Base-by-base conservation (phyloP, 2,329 filamentous ascomycete species). In the Aspergillus sergii region DNA sequence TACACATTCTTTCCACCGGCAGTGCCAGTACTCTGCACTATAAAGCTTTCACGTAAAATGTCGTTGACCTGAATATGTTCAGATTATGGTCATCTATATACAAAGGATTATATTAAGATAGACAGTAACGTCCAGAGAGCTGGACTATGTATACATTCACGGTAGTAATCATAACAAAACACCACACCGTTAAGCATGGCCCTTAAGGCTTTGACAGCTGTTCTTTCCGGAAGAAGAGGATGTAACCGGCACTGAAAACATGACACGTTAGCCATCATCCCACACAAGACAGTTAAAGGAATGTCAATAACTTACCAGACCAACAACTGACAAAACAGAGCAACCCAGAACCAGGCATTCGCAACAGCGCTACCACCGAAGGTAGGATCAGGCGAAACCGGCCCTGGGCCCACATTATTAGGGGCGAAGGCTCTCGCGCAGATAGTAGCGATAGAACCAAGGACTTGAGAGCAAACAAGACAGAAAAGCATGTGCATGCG, bases 401-500 rank as follows among this genome's bases (percentile, higher is more conserved):
- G 78, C 1, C 87, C 86, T 1, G 88, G 88, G 0, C 88, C 88
- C 28, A 86, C 80, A 10, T 81, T 83, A 73, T 89, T 85, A 0
- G 88, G 88, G 9, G 86, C 86, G 58, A 84, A 85, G 3, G 85
- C 86, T 58, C 88, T 76, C 1, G 86, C 88, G 34, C 86, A 80
- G 41, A 90, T 90, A 1, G 88, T 90, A 2, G 85, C 86, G 6
- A 86, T 74, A 6, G 84, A 86, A 16, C 88, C 88, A 23, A 90
- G 72, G 11, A 89, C 82, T 74, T 91, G 88, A 3, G 87, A 87
- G 1, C 71, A 76, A 43, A 89, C 81, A 26, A 90, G 78, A 0
- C 87, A 85, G 67, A 87, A 88, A 58, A 85, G 82, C 62, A 90
- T 87, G 71, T 91, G 88, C 73, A 89, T 83, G n/a, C 88, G 80